Evolutionary conservation across 805 yeast genomes (phyloP), one percentile per base, ranked within the genome.

Genomic region (Debaryomyces hansenii): DNA sequence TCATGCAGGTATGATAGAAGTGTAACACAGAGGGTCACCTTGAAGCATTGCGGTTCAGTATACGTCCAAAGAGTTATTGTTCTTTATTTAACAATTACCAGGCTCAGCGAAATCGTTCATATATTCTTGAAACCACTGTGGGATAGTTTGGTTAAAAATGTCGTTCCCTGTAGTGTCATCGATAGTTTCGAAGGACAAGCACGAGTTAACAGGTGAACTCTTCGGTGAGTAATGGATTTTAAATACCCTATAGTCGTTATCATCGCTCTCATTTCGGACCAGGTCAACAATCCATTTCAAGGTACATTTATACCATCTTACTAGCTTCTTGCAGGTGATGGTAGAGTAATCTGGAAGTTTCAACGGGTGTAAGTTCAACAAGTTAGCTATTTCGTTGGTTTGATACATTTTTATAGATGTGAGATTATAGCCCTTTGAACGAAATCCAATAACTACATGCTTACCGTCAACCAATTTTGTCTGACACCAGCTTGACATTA

Each of bases 401-500:
- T 45, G 33, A 32, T 47, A 52, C 14, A 33, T 38, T 31, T 50
- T 54, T 1, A 55, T 44, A 8, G 59, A 45, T 2, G 51, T 35
- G 12, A 58, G 40, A 21, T 49, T 45, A 28, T 44, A 51, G 33
- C 46, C 49, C 14, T 32, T 9, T 14, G 54, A 46, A 27, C 63
- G 40, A 32, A 55, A 55, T 4, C 62, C 63, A 31, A 58, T 27
- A 2, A 57, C 46, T 6, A 50, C 36, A 42, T 53, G 45, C 37
- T 54, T 42, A 36, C 57, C 45, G n/a, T 35, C 46, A 10, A 58
- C 46, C 7, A 59, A 47, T 33, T 45, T 55, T 24, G 53, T 56
- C 36, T 59, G 63, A 32, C 58, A 51, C 48, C 58, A 58, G 9
- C 59, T 44, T 8, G 50, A 36, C 12, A 55, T 32, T 9, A 58